A percentile compares a stretch with the other conserved stretches of the same genome.
Evolutionary conservation across 2,329 filamentous ascomycete species (phyloP).

Genomic region (Cladophialophora yegresii): DNA sequence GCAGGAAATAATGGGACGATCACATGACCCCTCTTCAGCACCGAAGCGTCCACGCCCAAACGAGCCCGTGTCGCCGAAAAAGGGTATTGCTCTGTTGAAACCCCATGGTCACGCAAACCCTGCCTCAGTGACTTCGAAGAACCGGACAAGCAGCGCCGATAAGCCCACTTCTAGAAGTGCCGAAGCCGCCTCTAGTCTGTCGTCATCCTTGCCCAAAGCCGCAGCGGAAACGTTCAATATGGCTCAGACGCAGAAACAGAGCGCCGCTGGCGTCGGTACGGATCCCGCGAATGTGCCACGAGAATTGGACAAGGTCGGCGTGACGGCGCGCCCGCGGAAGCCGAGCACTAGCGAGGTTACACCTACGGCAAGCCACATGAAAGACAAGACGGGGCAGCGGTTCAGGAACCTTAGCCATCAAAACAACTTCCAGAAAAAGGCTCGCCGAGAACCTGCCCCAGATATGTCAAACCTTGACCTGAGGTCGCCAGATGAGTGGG

Average conservation of each 20-base stretch:
- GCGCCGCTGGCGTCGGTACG: not conserved
- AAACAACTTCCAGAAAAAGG: constrained; percentile 30
- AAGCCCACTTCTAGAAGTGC: not conserved
- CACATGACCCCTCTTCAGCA: not conserved
- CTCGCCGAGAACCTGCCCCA: constrained; percentile 24
- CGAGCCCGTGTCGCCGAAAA: not conserved
- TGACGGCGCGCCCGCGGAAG: not conserved
- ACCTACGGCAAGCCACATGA: not conserved
- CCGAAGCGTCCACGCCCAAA: not conserved
- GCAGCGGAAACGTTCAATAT: not conserved
- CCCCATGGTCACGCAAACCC: not conserved
- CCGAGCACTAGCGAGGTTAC: not conserved
- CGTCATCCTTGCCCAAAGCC: not conserved
- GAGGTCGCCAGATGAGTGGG: constrained; percentile 24
- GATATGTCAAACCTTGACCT: constrained; percentile 22
- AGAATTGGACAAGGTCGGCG: not conserved
- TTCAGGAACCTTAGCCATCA: constrained; percentile 31
- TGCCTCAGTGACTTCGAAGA: not conserved
- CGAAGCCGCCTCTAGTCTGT: not conserved
- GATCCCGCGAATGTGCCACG: too few relatives aligned
- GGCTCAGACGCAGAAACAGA: not conserved
- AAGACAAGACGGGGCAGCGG: constrained; percentile 17
- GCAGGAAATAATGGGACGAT: not conserved
- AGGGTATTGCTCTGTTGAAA: not conserved
- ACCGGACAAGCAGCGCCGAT: not conserved